These are phyloP conservation scores for Vitellaria paradoxa DNA, from an alignment of 179 eudicot species.

Conservation along the genomic window DNA sequence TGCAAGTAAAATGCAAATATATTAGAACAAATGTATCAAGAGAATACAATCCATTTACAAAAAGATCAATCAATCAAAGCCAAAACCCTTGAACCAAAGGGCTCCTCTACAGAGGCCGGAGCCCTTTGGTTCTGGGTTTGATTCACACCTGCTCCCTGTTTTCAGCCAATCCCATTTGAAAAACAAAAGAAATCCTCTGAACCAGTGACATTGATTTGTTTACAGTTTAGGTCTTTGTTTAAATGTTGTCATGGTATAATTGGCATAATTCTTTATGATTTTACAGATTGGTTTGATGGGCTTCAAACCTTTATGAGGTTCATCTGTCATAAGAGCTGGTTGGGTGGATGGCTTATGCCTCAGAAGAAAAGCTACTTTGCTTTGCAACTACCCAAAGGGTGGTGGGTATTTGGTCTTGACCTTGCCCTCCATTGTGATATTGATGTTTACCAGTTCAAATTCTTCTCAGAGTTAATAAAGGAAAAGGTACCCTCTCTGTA, in stretches of 20 bases:
- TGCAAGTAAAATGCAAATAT: too few species aligned
- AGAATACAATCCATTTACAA: too few species aligned
- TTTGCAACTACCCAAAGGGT: slow-evolving; percentile 84
- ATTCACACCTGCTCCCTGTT: too few species aligned
- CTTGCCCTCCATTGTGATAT: slow-evolving; percentile 95
- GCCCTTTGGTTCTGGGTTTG: too few species aligned
- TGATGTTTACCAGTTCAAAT: slow-evolving; percentile 97
- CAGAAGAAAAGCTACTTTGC: slow-evolving; percentile 99
- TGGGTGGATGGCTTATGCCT: slow-evolving; percentile 99
- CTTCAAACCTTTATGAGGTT: slow-evolving; percentile 94
- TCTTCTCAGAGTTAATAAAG: slow-evolving; percentile 80
- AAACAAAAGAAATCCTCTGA: background rate
- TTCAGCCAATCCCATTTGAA: too few species aligned
- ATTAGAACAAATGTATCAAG: too few species aligned
- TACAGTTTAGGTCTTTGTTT: background rate
- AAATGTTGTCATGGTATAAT: slow-evolving; percentile 13
- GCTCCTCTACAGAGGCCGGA: too few species aligned
- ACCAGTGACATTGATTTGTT: background rate
- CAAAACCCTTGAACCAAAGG: too few species aligned
- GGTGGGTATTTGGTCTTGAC: slow-evolving; percentile 99
- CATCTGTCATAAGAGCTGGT: slow-evolving; percentile 98
- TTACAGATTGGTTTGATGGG: slow-evolving; percentile 98
- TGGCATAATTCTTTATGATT: slow-evolving; percentile 16
- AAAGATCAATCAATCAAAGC: too few species aligned
- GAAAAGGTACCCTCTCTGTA: slow-evolving; percentile 59